A percentile compares a stretch with the other conserved stretches of the same genome.
Conservation (phyloP, 1,139 yeast species). For the Kodamaea anthophila region DNA sequence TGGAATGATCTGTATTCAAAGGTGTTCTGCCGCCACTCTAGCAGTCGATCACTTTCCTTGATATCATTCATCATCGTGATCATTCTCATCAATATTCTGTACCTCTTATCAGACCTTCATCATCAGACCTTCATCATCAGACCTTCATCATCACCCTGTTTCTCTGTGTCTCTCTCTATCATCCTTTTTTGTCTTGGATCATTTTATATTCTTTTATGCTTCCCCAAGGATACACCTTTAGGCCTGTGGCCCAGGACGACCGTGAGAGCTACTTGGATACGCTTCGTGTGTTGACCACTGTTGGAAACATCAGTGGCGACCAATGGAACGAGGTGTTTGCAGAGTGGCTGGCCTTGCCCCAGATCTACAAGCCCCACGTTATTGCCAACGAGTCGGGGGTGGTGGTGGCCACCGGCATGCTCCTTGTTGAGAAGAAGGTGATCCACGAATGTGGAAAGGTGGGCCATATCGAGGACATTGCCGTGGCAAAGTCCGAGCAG, state of each 20-base stretch:
- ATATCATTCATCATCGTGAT: too few relatives aligned
- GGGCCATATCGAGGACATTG: slow-evolving; percentile 94
- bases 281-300: slow-evolving; percentile 53
- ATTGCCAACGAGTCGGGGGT: slow-evolving; percentile 43
- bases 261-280: slow-evolving; percentile 45
- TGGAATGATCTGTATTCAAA: too few relatives aligned
- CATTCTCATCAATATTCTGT: too few relatives aligned
- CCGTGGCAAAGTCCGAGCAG: slow-evolving; percentile 70
- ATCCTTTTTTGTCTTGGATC: background rate
- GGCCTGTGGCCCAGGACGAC: slow-evolving; percentile 43
- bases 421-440: slow-evolving; percentile 52
- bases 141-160: slow-evolving; percentile 1
- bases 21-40: too few relatives aligned
- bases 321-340: slow-evolving; percentile 38
- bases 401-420: slow-evolving; percentile 46
- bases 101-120: background rate
- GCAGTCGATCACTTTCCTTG: too few relatives aligned
- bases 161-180: background rate
- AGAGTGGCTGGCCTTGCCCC: slow-evolving; percentile 43
- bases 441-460: slow-evolving; percentile 78
- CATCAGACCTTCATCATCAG: background rate
- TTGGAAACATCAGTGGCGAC: slow-evolving; percentile 46
- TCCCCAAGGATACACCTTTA: slow-evolving; percentile 49
- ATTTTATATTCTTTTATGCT: slow-evolving; percentile 17
- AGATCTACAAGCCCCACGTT: slow-evolving; percentile 55